Percentiles rank a stretch among this genome's conserved stretches.
Conservation (phyloP, 352 stramenopile species). For the Albugo candida region DNA sequence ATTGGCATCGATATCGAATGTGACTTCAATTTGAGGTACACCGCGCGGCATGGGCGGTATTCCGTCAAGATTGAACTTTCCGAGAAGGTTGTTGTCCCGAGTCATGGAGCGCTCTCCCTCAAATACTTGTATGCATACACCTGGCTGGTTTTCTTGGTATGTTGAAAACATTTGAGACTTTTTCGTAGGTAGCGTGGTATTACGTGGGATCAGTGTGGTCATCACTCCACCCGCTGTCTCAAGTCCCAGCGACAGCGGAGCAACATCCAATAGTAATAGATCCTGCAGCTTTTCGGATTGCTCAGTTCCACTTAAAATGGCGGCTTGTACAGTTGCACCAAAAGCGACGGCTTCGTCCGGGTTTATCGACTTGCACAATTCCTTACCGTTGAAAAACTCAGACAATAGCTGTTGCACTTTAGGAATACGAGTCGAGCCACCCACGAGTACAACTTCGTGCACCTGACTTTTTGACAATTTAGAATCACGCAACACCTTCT, state of each 20-base stretch:
- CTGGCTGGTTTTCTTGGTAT: constrained; percentile 43
- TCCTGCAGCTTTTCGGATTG: constrained; percentile 45
- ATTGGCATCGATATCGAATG: constrained; percentile 52
- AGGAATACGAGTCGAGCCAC: constrained; percentile 24
- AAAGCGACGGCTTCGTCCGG: constrained; percentile 42
- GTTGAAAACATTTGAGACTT: constrained; percentile 51
- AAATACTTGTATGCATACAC: constrained; percentile 50
- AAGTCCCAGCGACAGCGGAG: constrained; percentile 41
- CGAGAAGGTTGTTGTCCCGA: constrained; percentile 52
- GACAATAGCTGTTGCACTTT: constrained; percentile 29
- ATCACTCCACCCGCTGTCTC: constrained; percentile 57
- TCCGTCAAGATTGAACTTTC: constrained; percentile 39
- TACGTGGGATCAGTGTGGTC: constrained; percentile 36
- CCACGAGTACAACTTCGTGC: constrained; percentile 16
- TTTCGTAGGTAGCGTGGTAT: constrained; percentile 44
- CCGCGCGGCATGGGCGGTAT: constrained; percentile 45
- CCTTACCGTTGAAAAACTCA: constrained; percentile 42
- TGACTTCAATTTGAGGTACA: constrained; percentile 50
- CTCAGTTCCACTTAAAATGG: constrained; percentile 14
- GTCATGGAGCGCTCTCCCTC: constrained; percentile 81
- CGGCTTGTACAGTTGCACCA: constrained; percentile 23
- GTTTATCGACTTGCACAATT: constrained; percentile 40
- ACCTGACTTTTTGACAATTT: constrained; percentile 14
- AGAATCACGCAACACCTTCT: constrained; percentile 13
- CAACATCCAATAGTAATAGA: constrained; percentile 54